Base-by-base conservation (phyloP, 495 filamentous ascomycete species). In the Podospora fimiseda region DNA sequence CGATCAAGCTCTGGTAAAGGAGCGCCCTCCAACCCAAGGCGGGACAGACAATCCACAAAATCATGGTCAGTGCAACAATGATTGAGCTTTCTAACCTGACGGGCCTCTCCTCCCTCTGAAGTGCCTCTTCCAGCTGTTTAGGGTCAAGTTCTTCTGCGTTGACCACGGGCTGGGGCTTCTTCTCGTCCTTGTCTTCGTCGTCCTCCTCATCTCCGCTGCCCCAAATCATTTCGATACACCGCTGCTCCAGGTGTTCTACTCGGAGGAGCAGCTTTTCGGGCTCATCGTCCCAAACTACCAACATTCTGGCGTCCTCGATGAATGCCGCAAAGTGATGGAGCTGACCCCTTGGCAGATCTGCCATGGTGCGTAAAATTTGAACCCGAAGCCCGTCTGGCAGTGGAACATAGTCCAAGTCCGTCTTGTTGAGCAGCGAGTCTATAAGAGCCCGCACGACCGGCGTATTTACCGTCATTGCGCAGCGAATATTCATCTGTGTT, bases 251-350 rank as follows among this genome's bases (percentile, higher is more conserved):
- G 24, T 61, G 61, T 9, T 69, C 64, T 1, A 72, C 79, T 22
- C 82, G 72, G 2, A 66, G 61, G 14, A 84, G 56, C 9, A 83
- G 59, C 36, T 77, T 70, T 55, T 74, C 71, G 0, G 82, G 80
- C 22, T 82, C 76, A 51, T 86, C 83, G 42, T 82, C 83, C 83
- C 83, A 86, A n/a, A 85, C 80, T 13, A 85, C 69, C 15, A 86
- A 60, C 3, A 83, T 66, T 22, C 69, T 66, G n/a, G 65, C 62
- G 50, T 81, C 74, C 43, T 75, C 70, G 43, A 85, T 80, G 58
- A 86, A 85, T 24, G 83, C 83, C n/a, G 80, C 83, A 52, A 81
- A 84, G 44, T 86, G 83, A 60, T 85, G 79, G 58, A 82, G 82
- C 61, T 83, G 75, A 46, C 79, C 80, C 14, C 64, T 61, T 2